Conservation (phyloP, 306 rosid genomes). For the Fragaria iinumae region DNA sequence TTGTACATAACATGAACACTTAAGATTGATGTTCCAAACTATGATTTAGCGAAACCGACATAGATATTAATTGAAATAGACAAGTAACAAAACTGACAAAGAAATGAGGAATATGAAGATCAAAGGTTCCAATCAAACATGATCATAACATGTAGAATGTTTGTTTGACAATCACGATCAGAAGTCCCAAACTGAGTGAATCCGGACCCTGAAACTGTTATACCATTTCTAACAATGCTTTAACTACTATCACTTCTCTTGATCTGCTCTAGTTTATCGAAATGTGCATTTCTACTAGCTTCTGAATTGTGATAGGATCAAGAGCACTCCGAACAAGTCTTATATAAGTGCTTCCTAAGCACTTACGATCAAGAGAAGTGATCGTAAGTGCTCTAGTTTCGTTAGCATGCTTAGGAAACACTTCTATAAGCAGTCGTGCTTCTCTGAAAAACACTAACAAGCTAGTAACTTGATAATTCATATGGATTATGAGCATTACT, state of each 20-base stretch:
- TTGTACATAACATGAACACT: no score
- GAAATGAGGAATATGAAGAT: not conserved
- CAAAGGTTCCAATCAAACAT: not conserved
- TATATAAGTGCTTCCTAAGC: no score
- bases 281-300: no score
- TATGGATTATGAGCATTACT: not conserved
- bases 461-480: not conserved
- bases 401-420: not conserved
- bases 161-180: no score
- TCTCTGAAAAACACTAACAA: not conserved
- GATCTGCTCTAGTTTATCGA: not conserved
- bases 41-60: no score
- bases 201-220: not conserved
- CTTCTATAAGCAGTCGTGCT: not conserved
- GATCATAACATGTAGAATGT: not conserved
- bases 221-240: not conserved
- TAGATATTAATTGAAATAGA: not conserved
- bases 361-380: no score
- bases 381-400: not conserved
- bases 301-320: no score
- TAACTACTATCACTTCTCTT: no score
- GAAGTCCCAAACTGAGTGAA: not conserved
- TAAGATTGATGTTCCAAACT: no score
- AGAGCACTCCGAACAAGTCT: no score
- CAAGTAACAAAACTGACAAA: not conserved